A percentile compares a stretch with the other conserved stretches of the same genome.
Evolutionary conservation across 139 green algal species (phyloP).

Genomic region (Mesotaenium endlicherianum): DNA sequence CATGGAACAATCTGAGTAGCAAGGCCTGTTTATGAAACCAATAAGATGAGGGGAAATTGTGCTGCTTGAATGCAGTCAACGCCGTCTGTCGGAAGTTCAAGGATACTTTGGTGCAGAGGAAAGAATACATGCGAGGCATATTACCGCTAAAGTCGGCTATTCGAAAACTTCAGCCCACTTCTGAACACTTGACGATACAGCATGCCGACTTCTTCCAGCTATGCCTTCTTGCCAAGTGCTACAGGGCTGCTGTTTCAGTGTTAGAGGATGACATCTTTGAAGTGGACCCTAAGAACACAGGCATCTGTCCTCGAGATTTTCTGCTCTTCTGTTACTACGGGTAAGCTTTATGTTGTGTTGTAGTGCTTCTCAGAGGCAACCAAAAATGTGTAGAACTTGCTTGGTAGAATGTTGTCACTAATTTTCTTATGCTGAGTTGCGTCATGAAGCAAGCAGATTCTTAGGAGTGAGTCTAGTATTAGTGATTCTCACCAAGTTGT

Average conservation of each 20-base stretch:
- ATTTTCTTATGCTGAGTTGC: too few species aligned
- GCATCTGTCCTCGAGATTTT: conserved; percentile 69
- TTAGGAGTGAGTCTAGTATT: not conserved
- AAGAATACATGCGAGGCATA: conserved; percentile 58
- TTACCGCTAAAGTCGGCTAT: conserved; percentile 64
- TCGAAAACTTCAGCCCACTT: conserved; percentile 58
- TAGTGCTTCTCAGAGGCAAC: too few species aligned
- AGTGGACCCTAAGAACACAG: conserved; percentile 71
- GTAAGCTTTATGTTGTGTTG: not conserved
- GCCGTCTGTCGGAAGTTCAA: conserved; percentile 63
- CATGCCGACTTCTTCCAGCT: conserved; percentile 78
- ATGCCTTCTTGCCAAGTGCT: conserved; percentile 72
- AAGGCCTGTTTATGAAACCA: not conserved
- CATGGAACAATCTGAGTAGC: not conserved
- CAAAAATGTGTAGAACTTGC: too few species aligned
- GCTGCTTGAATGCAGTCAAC: not conserved
- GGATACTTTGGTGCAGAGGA: conserved; percentile 48
- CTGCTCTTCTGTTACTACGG: conserved; percentile 95
- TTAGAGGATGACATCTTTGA: conserved; percentile 70
- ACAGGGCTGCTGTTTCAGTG: conserved; percentile 61
- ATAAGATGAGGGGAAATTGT: not conserved
- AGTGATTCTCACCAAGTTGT: not conserved
- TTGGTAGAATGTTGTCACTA: too few species aligned
- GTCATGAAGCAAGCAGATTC: not conserved
- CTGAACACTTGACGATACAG: conserved; percentile 75